Evolutionary conservation across 1,284 basidiomycete genomes (phyloP).

Genomic region (Clitocybe nebularis): DNA sequence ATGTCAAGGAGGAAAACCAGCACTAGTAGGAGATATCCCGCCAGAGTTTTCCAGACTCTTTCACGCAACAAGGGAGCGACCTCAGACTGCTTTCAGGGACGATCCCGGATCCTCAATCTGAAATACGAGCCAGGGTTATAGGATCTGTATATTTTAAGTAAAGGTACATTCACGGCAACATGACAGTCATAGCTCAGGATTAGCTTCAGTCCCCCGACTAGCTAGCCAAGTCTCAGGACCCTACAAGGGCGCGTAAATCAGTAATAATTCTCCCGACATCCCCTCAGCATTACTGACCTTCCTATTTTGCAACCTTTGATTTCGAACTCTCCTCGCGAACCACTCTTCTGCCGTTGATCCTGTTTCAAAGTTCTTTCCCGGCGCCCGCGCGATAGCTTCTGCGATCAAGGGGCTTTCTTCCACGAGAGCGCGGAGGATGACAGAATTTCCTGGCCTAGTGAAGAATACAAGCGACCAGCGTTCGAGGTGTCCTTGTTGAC

Average conservation of each 20-base stretch:
- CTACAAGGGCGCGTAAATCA: slow-evolving; percentile 11
- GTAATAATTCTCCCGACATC: neutral
- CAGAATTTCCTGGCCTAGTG: slow-evolving; percentile 52
- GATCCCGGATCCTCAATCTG: too few relatives aligned
- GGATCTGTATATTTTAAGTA: too few relatives aligned
- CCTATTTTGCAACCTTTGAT: slow-evolving; percentile 40
- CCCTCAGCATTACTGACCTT: slow-evolving; percentile 30
- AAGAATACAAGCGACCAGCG: slow-evolving; percentile 65
- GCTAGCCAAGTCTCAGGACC: slow-evolving; percentile 31
- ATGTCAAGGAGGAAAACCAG: too few relatives aligned
- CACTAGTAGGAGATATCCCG: too few relatives aligned
- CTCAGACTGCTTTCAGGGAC: too few relatives aligned
- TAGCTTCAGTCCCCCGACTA: slow-evolving; percentile 27
- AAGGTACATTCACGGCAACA: too few relatives aligned
- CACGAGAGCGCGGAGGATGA: slow-evolving; percentile 41
- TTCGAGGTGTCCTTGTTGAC: slow-evolving; percentile 37
- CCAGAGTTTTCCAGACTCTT: too few relatives aligned
- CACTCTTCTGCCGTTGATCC: slow-evolving; percentile 36
- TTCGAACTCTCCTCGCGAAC: slow-evolving; percentile 39
- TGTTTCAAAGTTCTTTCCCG: slow-evolving; percentile 31
- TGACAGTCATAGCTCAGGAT: slow-evolving; percentile 10
- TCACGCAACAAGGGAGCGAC: too few relatives aligned
- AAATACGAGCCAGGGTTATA: too few relatives aligned
- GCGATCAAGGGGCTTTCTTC: slow-evolving; percentile 49
- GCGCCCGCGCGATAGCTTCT: slow-evolving; percentile 30